Conservation (phyloP, 2,329 filamentous ascomycete species). For the Hortaea werneckii region DNA sequence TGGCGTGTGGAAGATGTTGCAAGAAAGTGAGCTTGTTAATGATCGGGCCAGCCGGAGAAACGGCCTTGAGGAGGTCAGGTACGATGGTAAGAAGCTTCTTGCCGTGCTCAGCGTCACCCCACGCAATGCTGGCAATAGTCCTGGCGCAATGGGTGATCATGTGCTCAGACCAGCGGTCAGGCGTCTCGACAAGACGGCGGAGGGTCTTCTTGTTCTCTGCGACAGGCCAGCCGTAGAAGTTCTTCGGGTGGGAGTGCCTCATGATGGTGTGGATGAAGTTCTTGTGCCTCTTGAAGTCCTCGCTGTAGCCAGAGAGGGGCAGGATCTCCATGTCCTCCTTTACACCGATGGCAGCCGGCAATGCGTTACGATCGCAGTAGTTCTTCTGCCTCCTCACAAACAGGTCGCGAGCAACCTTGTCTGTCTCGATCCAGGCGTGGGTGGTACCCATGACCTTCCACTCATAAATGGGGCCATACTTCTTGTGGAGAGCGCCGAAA, state of each 20-base stretch:
- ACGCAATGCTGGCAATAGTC: slow-evolving; percentile 24
- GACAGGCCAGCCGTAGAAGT: slow-evolving; percentile 24
- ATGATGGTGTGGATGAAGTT: slow-evolving; percentile 29
- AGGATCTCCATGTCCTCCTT: slow-evolving; percentile 23
- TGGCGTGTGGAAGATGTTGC: slow-evolving; percentile 18
- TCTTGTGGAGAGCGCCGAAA: slow-evolving; percentile 26
- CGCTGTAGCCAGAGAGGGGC: slow-evolving; percentile 24
- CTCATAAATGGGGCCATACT: slow-evolving; percentile 25
- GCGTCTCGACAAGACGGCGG: slow-evolving; percentile 21
- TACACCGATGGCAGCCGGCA: slow-evolving; percentile 24
- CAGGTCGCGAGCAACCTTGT: slow-evolving; percentile 26
- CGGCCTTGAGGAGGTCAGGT: slow-evolving; percentile 24
- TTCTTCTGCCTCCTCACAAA: slow-evolving; percentile 23
- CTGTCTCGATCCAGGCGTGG: slow-evolving; percentile 27
- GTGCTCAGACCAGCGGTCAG: slow-evolving; percentile 25
- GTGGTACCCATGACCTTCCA: slow-evolving; percentile 24
- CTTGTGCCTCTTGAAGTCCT: slow-evolving; percentile 17
- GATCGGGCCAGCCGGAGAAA: slow-evolving; percentile 23
- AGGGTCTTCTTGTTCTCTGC: slow-evolving; percentile 26
- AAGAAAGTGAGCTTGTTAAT: slow-evolving; percentile 27
- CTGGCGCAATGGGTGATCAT: slow-evolving; percentile 25
- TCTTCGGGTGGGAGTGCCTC: slow-evolving; percentile 19
- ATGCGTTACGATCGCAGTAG: slow-evolving; percentile 26
- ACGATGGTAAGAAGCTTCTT: slow-evolving; percentile 25
- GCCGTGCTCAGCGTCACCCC: slow-evolving; percentile 25